These are phyloP conservation scores for Mortierella sp. DNA, from an alignment of 371 early-diverging fungal genomes.

Conservation along the genomic window DNA sequence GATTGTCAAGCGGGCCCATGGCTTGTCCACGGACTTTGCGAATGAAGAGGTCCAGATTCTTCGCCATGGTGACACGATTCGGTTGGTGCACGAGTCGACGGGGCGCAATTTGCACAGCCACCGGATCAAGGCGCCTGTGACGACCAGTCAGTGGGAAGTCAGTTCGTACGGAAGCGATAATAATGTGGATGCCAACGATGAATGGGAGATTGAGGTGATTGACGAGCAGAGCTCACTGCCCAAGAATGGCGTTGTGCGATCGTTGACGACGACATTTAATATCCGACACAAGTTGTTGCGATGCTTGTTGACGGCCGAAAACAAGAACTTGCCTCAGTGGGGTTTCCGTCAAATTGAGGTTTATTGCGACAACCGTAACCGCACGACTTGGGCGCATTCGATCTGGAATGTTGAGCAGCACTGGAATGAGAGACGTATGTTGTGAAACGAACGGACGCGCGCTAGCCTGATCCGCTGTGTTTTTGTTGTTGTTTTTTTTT, in stretches of 20 bases:
- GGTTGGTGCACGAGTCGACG: conserved; percentile 83
- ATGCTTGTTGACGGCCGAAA: conserved; percentile 87
- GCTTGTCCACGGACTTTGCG: conserved; percentile 44
- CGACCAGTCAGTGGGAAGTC: conserved; percentile 87
- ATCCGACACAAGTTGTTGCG: conserved; percentile 82
- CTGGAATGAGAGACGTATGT: conserved; percentile 67
- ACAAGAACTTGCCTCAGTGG: conserved; percentile 95
- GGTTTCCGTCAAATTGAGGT: conserved; percentile 98
- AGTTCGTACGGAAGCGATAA: conserved; percentile 83
- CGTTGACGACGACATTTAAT: conserved; percentile 91
- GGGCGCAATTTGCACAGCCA: conserved; percentile 88
- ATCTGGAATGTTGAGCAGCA: conserved; percentile 99
- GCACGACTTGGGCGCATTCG: conserved; percentile 66
- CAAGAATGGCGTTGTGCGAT: conserved; percentile 63
- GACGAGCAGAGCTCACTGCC: conserved; percentile 58
- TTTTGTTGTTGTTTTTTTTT: too few species aligned
- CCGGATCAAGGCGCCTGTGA: conserved; percentile 84
- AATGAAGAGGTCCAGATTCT: conserved; percentile 64
- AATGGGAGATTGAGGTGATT: conserved; percentile 92
- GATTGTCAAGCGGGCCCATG: conserved; percentile 66
- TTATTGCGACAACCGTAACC: conserved; percentile 80
- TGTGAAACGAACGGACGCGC: background rate
- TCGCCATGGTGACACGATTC: conserved; percentile 84
- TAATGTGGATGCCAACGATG: conserved; percentile 84
- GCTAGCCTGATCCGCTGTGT: too few species aligned